phyloP scores from a whole-genome alignment of 2,329 filamentous ascomycete species.

The Talaromyces sp. region DNA sequence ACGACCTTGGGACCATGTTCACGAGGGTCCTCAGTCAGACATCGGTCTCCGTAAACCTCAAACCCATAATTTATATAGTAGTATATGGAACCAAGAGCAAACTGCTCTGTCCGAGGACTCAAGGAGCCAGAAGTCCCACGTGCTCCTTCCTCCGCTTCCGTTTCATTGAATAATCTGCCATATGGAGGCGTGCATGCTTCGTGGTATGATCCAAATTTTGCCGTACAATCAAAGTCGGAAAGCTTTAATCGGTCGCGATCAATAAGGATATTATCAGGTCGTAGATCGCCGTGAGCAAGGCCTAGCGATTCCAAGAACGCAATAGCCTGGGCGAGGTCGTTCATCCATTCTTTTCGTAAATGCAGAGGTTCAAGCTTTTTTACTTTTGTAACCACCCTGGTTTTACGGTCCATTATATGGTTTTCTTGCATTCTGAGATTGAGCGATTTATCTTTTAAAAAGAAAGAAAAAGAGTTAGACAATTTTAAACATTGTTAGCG shows the following conservation, averaged over 20 bases:
- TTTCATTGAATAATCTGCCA: constrained; percentile 23
- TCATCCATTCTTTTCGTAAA: constrained; percentile 28
- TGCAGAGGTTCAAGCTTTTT: constrained; percentile 22
- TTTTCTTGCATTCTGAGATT: neutral
- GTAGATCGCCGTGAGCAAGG: constrained; percentile 28
- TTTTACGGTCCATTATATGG: neutral
- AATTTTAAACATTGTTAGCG: no score
- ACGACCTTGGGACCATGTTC: constrained; percentile 19
- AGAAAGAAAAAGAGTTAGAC: constrained; percentile 10
- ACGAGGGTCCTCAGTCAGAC: constrained; percentile 20
- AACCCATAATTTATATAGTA: constrained; percentile 30
- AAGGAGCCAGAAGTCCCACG: constrained; percentile 19
- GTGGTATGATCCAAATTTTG: constrained; percentile 20
- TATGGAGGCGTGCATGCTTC: constrained; percentile 23
- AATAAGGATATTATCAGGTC: constrained; percentile 27
- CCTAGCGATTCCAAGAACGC: constrained; percentile 29
- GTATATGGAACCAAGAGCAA: constrained; percentile 28
- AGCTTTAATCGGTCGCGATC: constrained; percentile 25
- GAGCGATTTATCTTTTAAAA: neutral
- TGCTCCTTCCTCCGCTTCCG: constrained; percentile 13
- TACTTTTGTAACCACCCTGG: constrained; percentile 18
- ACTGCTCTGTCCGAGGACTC: constrained; percentile 27
- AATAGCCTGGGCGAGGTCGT: constrained; percentile 25
- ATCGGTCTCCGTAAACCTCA: constrained; percentile 24
- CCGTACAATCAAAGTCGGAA: constrained; percentile 26